Conservation (phyloP, 2,329 filamentous ascomycete species). For the Claviceps monticola region DNA sequence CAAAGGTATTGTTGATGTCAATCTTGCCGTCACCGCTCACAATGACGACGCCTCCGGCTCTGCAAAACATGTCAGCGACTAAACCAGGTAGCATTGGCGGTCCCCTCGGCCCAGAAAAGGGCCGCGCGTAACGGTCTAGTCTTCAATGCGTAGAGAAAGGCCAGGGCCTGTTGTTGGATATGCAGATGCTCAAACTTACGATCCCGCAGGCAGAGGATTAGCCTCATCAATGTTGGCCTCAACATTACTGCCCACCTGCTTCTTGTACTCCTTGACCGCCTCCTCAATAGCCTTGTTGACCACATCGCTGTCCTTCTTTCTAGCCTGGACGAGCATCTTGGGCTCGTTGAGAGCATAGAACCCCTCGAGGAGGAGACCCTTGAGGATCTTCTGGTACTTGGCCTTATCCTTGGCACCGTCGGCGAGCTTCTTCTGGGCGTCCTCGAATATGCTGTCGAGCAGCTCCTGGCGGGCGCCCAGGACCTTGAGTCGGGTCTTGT, state of each 20-base stretch:
- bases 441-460: slow-evolving; percentile 78
- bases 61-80: slow-evolving; percentile 22
- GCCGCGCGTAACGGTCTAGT: too few species aligned
- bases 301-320: slow-evolving; percentile 64
- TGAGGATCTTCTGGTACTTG: slow-evolving; percentile 65
- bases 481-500: slow-evolving; percentile 87
- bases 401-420: slow-evolving; percentile 50
- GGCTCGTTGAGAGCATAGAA: slow-evolving; percentile 77
- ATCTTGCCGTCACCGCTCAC: slow-evolving; percentile 82
- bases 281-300: slow-evolving; percentile 67
- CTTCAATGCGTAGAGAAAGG: background rate
- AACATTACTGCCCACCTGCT: slow-evolving; percentile 55
- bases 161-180: too few species aligned
- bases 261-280: slow-evolving; percentile 74
- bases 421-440: slow-evolving; percentile 57
- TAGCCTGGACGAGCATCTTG: slow-evolving; percentile 58
- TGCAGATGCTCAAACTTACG: slow-evolving; percentile 42
- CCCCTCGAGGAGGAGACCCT: slow-evolving; percentile 76
- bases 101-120: too few species aligned
- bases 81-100: too few species aligned
- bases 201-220: slow-evolving; percentile 65
- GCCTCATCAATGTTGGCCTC: slow-evolving; percentile 62
- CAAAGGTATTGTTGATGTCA: slow-evolving; percentile 96
- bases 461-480: slow-evolving; percentile 79
- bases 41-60: slow-evolving; percentile 71